Percentiles rank a stretch among this genome's conserved stretches.
Conservation (phyloP, 1,139 yeast genomes). For the Schwanniomyces etchellsii region DNA sequence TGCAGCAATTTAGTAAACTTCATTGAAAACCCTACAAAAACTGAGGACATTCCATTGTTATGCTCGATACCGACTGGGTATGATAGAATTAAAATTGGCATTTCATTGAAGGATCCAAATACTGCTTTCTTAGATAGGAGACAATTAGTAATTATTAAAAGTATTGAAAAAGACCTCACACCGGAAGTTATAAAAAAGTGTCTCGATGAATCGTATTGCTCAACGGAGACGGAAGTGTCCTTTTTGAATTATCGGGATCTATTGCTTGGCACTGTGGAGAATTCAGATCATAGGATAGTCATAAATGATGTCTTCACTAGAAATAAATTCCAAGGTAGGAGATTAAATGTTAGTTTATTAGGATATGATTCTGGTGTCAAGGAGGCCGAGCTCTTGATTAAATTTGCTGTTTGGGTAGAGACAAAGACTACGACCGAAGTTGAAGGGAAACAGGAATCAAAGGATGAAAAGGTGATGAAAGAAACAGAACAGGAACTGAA, state of each 20-base stretch:
- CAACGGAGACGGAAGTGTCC: constrained; percentile 16
- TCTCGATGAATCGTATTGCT: constrained; percentile 4
- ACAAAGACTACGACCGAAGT: constrained; percentile 3
- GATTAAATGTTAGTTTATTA: constrained; percentile 27
- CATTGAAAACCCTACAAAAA: constrained; percentile 17
- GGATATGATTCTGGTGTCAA: constrained; percentile 14
- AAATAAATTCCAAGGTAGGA: constrained; percentile 12
- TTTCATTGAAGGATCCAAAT: constrained; percentile 15
- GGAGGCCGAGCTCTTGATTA: constrained; percentile 18
- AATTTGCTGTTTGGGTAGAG: constrained; percentile 30
- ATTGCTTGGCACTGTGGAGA: constrained; percentile 18
- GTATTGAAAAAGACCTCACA: constrained; percentile 7
- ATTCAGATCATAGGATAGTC: constrained; percentile 19
- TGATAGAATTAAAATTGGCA: constrained; percentile 21
- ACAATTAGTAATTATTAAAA: not conserved
- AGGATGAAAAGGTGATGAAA: not conserved
- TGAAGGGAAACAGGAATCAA: constrained; percentile 1
- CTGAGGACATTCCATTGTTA: constrained; percentile 20
- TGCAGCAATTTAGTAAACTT: constrained; percentile 13
- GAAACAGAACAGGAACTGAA: constrained; percentile 2
- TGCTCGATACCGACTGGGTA: constrained; percentile 18
- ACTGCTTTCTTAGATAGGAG: not conserved
- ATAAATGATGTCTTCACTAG: constrained; percentile 26
- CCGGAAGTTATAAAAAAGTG: constrained; percentile 26
- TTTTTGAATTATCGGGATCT: constrained; percentile 20